phyloP scores from a whole-genome alignment of 306 rosid species.

The Pterocarpus macrocarpus region DNA sequence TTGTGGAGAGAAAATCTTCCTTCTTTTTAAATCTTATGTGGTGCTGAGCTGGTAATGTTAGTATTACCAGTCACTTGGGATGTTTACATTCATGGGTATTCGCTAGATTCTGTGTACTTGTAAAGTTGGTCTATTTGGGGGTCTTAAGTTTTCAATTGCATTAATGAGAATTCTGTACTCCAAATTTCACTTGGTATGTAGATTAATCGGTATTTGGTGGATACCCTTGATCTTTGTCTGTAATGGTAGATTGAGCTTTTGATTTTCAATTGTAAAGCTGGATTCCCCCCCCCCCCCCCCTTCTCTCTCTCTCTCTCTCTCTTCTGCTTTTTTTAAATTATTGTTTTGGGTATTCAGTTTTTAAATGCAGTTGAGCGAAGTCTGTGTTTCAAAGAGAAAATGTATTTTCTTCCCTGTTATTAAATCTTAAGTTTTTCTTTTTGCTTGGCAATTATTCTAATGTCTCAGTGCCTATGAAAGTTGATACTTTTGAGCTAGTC shows the following conservation, averaged over 20 bases:
- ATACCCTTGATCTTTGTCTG: background rate
- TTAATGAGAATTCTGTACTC: background rate
- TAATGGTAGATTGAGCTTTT: no score
- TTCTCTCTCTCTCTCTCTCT: no score
- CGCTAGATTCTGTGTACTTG: background rate
- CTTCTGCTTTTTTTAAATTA: background rate
- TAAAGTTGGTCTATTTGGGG: background rate
- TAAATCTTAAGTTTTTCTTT: background rate
- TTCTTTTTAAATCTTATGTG: no score
- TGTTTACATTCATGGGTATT: background rate
- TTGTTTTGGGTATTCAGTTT: constrained; percentile 3
- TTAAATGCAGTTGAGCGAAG: background rate
- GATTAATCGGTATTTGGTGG: background rate
- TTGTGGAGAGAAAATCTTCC: background rate
- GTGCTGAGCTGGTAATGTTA: background rate
- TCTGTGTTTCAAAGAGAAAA: constrained; percentile 23
- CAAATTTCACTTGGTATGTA: background rate
- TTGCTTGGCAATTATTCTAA: background rate
- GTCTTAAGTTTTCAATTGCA: background rate
- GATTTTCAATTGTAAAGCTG: no score
- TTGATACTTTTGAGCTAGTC: background rate
- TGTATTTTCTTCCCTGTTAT: background rate
- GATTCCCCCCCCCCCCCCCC: no score
- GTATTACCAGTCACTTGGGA: background rate
- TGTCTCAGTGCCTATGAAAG: background rate